phyloP scores from a whole-genome alignment of 2,329 filamentous ascomycete genomes.

The Fusarium citri region DNA sequence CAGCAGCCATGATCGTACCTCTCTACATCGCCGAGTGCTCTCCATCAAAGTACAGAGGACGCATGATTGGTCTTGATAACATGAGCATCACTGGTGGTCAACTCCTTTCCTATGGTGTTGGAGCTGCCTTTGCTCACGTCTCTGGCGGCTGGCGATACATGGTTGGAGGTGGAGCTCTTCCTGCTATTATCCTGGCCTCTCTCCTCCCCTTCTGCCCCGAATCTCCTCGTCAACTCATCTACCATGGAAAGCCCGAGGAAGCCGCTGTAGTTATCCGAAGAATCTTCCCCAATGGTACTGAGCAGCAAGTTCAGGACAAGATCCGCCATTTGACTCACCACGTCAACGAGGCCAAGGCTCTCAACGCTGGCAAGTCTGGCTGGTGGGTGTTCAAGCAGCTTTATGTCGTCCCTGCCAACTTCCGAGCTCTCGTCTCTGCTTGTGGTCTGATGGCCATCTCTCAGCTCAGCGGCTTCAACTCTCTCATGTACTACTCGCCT shows the following conservation, averaged over 20 bases:
- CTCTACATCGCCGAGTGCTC: constrained; percentile 64
- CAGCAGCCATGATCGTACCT: constrained; percentile 59
- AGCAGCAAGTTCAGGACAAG: constrained; percentile 58
- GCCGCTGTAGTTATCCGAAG: constrained; percentile 53
- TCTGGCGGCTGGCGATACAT: constrained; percentile 62
- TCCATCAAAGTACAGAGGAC: constrained; percentile 61
- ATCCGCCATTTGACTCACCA: constrained; percentile 53
- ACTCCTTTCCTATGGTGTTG: constrained; percentile 56
- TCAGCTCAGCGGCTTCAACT: constrained; percentile 65
- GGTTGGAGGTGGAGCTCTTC: constrained; percentile 60
- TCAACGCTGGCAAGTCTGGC: constrained; percentile 54
- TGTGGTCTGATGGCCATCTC: constrained; percentile 65
- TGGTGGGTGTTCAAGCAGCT: constrained; percentile 60
- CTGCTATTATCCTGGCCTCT: constrained; percentile 56
- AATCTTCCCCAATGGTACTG: constrained; percentile 57
- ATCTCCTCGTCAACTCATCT: constrained; percentile 60
- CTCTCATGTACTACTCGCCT: constrained; percentile 63
- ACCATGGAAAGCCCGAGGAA: constrained; percentile 55
- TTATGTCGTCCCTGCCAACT: constrained; percentile 56
- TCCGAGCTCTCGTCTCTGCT: constrained; percentile 58
- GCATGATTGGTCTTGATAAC: constrained; percentile 62
- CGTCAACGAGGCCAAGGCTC: constrained; percentile 54
- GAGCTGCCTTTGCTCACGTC: constrained; percentile 54
- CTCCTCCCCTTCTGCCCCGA: constrained; percentile 62
- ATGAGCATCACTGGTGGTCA: constrained; percentile 58